These are phyloP conservation scores for Hyaloperonospora arabidopsidis DNA, from an alignment of 352 stramenopile species.

Conservation along the genomic window DNA sequence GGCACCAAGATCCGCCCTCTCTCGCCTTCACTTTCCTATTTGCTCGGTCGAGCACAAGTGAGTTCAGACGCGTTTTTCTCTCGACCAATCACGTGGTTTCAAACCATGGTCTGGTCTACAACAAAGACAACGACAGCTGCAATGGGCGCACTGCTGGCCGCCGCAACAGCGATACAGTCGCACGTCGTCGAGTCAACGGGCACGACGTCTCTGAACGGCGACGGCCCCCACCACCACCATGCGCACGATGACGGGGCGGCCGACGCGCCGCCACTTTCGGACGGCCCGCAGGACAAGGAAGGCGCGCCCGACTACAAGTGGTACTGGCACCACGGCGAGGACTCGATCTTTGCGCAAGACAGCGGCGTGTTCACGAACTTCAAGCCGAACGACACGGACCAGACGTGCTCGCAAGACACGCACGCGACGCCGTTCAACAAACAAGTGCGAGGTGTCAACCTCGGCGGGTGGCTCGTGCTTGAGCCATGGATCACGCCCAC, in stretches of 20 bases:
- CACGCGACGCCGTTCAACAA: slow-evolving; percentile 42
- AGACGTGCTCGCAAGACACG: slow-evolving; percentile 60
- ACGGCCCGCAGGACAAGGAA: slow-evolving; percentile 17
- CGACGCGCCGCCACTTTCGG: slow-evolving; percentile 2
- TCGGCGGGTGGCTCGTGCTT: slow-evolving; percentile 94
- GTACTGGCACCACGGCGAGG: slow-evolving; percentile 60
- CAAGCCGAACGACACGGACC: slow-evolving; percentile 51
- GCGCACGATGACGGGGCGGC: not conserved
- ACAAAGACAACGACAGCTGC: slow-evolving; percentile 17
- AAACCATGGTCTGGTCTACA: slow-evolving; percentile 11
- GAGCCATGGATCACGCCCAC: slow-evolving; percentile 94
- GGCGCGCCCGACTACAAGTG: slow-evolving; percentile 36
- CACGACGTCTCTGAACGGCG: slow-evolving; percentile 3
- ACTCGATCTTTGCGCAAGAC: slow-evolving; percentile 39
- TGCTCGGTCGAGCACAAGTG: slow-evolving; percentile 11
- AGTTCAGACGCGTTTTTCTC: not conserved
- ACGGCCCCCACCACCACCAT: slow-evolving; percentile 3
- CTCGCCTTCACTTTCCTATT: slow-evolving; percentile 19
- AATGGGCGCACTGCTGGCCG: slow-evolving; percentile 18
- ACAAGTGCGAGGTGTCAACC: slow-evolving; percentile 85
- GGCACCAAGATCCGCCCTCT: not conserved
- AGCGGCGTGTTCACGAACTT: slow-evolving; percentile 55
- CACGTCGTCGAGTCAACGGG: slow-evolving; percentile 10
- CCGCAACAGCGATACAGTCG: slow-evolving; percentile 13
- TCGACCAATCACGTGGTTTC: slow-evolving; percentile 8